Percentiles rank a stretch among this genome's conserved stretches.
Conservation (phyloP, 2,329 filamentous ascomycete genomes). For the Eurotiales sp. region DNA sequence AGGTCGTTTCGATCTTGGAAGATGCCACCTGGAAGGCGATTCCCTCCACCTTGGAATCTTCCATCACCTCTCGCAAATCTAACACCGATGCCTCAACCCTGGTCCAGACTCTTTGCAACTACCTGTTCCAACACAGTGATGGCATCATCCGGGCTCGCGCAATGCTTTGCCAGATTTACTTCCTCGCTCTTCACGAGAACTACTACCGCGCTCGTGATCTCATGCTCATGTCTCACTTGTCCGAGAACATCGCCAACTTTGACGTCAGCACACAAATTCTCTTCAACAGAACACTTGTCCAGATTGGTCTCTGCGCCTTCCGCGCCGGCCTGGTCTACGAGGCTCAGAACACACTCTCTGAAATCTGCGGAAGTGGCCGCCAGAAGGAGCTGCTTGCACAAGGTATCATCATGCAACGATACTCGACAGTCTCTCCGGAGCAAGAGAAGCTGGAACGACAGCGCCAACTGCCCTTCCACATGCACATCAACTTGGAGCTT, state of each 20-base stretch:
- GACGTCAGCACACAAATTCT: conserved; percentile 97
- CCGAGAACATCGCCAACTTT: conserved; percentile 95
- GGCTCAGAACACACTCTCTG: conserved; percentile 93
- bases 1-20: conserved; percentile 90
- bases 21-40: conserved; percentile 88
- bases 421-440: conserved; percentile 92
- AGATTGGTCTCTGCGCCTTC: conserved; percentile 98
- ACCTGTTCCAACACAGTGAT: conserved; percentile 90
- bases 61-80: conserved; percentile 70
- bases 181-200: conserved; percentile 92
- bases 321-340: conserved; percentile 95
- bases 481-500: conserved; percentile 99
- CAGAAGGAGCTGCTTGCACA: conserved; percentile 98
- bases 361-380: conserved; percentile 94
- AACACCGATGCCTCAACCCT: conserved; percentile 66
- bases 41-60: conserved; percentile 66
- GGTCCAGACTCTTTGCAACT: conserved; percentile 85
- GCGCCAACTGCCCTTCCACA: conserved; percentile 97
- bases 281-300: conserved; percentile 96
- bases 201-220: conserved; percentile 98
- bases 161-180: conserved; percentile 98
- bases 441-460: conserved; percentile 97
- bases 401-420: conserved; percentile 97
- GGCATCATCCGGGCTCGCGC: conserved; percentile 93
- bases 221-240: conserved; percentile 99